These are phyloP conservation scores for Lachnellula occidentalis DNA, from an alignment of 2,329 filamentous ascomycete species.

Conservation along the genomic window DNA sequence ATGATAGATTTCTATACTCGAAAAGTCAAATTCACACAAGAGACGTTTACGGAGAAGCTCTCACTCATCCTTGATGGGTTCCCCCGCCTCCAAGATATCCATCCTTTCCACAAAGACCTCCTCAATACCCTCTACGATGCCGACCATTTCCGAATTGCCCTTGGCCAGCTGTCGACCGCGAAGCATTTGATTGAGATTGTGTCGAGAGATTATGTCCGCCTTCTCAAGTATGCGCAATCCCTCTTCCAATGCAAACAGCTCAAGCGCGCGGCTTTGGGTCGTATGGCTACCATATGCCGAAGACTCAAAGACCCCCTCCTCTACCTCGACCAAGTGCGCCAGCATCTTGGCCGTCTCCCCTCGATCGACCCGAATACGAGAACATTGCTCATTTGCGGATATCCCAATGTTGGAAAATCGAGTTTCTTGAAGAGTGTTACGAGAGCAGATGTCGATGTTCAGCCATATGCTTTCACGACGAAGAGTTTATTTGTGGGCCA, in stretches of 20 bases:
- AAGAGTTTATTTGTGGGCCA: slow-evolving; percentile 97
- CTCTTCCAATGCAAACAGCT: slow-evolving; percentile 99
- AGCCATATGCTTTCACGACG: slow-evolving; percentile 97
- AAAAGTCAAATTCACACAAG: slow-evolving; percentile 97
- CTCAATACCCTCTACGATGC: slow-evolving; percentile 98
- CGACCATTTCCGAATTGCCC: slow-evolving; percentile 94
- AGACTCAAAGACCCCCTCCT: slow-evolving; percentile 89
- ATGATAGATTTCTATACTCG: slow-evolving; percentile 81
- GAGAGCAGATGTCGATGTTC: slow-evolving; percentile 90
- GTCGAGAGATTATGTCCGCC: slow-evolving; percentile 88
- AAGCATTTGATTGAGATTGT: slow-evolving; percentile 97
- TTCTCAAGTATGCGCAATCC: slow-evolving; percentile 93
- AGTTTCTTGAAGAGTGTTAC: slow-evolving; percentile 91
- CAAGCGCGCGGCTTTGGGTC: slow-evolving; percentile 90
- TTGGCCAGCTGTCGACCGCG: slow-evolving; percentile 91
- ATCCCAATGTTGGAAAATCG: slow-evolving; percentile 96
- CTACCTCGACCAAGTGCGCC: slow-evolving; percentile 93
- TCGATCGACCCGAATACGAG: slow-evolving; percentile 98
- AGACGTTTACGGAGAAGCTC: slow-evolving; percentile 95
- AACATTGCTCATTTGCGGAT: slow-evolving; percentile 92
- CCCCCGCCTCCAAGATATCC: slow-evolving; percentile 86
- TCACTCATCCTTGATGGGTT: slow-evolving; percentile 87
- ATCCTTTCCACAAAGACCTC: slow-evolving; percentile 79
- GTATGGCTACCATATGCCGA: slow-evolving; percentile 97
- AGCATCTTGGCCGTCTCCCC: slow-evolving; percentile 94